A percentile compares a stretch with the other conserved stretches of the same genome.
phyloP scores from a whole-genome alignment of 768 basidiomycete genomes.

The Boletus rufocinnamomeus region DNA sequence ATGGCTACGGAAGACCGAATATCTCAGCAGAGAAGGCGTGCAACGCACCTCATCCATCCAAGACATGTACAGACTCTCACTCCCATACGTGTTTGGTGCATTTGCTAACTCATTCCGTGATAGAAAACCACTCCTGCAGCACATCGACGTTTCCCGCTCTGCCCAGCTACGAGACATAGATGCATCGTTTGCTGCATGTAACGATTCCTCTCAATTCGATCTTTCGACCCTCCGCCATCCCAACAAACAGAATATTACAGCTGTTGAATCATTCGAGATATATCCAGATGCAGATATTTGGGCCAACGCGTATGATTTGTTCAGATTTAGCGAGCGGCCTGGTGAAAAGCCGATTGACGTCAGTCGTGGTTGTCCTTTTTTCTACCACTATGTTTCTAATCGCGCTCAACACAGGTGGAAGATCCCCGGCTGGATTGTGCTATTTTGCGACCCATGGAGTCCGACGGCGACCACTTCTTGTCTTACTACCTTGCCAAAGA shows the following conservation, averaged over 20 bases:
- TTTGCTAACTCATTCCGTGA: slow-evolving; percentile 18
- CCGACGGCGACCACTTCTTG: slow-evolving; percentile 85
- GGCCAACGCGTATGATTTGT: slow-evolving; percentile 88
- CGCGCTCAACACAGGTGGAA: slow-evolving; percentile 48
- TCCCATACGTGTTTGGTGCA: neutral
- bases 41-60: slow-evolving; percentile 43
- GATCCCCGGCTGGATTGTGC: slow-evolving; percentile 86
- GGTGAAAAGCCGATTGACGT: slow-evolving; percentile 78
- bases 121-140: slow-evolving; percentile 49
- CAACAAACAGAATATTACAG: slow-evolving; percentile 71
- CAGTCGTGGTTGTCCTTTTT: slow-evolving; percentile 23
- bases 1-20: slow-evolving; percentile 93
- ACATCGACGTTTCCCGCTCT: slow-evolving; percentile 69
- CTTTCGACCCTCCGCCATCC: slow-evolving; percentile 68
- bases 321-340: slow-evolving; percentile 82
- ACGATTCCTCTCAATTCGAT: slow-evolving; percentile 59
- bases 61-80: slow-evolving; percentile 53
- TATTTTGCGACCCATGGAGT: slow-evolving; percentile 83
- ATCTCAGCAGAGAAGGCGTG: slow-evolving; percentile 67
- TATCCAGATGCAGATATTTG: slow-evolving; percentile 85
- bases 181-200: slow-evolving; percentile 61
- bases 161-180: slow-evolving; percentile 82
- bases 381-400: neutral
- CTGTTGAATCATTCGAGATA: slow-evolving; percentile 80
- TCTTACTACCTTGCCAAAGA: slow-evolving; percentile 81